Percentiles rank a stretch among this genome's conserved stretches.
phyloP scores from a whole-genome alignment of 768 basidiomycete species.

The Boletus coccyginus region DNA sequence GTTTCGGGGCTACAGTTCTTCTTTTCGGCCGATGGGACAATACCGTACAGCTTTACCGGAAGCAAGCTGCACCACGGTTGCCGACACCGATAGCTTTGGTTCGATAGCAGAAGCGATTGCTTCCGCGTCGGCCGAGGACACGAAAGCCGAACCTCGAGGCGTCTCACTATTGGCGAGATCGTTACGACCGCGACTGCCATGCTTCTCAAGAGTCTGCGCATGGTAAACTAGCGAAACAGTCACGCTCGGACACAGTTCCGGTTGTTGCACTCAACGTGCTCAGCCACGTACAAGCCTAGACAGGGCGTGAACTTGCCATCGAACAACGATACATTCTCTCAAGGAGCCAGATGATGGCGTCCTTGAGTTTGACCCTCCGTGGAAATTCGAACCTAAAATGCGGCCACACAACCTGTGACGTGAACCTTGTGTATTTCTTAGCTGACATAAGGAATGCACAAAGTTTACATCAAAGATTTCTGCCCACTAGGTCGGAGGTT shows the following conservation, averaged over 20 bases:
- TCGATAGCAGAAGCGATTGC: background rate
- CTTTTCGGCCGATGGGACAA: constrained; percentile 20
- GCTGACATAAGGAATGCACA: too few relatives aligned
- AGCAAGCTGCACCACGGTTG: background rate
- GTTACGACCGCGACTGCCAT: too few relatives aligned
- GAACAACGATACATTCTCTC: background rate
- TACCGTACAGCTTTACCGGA: background rate
- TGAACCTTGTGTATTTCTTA: too few relatives aligned
- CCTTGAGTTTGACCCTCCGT: background rate
- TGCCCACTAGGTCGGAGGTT: background rate
- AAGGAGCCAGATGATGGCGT: background rate
- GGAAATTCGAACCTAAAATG: background rate
- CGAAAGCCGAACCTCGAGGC: constrained; percentile 4
- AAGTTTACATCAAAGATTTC: background rate
- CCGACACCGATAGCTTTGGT: background rate
- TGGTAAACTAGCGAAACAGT: too few relatives aligned
- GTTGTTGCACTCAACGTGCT: background rate
- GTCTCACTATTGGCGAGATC: too few relatives aligned
- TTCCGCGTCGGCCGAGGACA: constrained; percentile 19
- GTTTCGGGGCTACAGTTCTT: constrained; percentile 8
- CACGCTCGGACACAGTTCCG: background rate
- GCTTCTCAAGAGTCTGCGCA: too few relatives aligned
- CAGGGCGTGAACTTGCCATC: background rate
- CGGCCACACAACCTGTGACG: background rate
- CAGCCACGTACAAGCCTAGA: too few relatives aligned